Base-by-base conservation (phyloP, 2,329 filamentous ascomycete genomes). In the Arthroderma sp. region DNA sequence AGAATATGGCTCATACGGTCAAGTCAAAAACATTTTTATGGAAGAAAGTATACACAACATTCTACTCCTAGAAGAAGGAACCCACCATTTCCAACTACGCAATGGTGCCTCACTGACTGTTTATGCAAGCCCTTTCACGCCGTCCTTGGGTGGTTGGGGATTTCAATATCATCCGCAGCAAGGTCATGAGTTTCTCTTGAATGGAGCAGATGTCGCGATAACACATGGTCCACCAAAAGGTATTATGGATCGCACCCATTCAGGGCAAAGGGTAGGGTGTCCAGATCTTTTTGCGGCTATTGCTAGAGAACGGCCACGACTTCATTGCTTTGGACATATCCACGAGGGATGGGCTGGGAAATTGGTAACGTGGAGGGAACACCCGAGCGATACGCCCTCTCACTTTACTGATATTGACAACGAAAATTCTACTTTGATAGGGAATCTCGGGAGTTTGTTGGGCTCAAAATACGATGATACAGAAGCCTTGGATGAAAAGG, bases 271-370 rank as follows among this genome's bases (percentile, higher is more conserved):
- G 32, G 58, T 57, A 29, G 63, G 62, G 4, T 64, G 60, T 43
- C 47, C 55, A 4, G 8, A 50, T 33, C 52, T 65, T 5, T 64
- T 65, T 42, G 44, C 41, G 27, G 57, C 56, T 38, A 39, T 64
- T 40, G 55, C 58, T n/a, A 52, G 50, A 38, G 48, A 54, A 5
- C 49, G 59, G 40, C 62, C 62, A 5, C 56, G 50, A 0, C 47
- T 66, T 46, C 64, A 66, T 48, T 67, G 61, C 44, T 67, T 67
- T 47, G 62, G 63, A 10, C 63, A 66, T 40, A 64, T 66, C 9
- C 59, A 64, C 52, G 72, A 76, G 50, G 69, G 64, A 0, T 81
- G 75, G 73, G 78, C 78, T 2, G 70, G 66, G 0, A 71, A 69
- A 43, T 47, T 74, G 2, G 67, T 76, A 0, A 60, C 61, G 1